These are phyloP conservation scores for Zizania palustris DNA, from an alignment of 202 grass and related monocot genomes.

Conservation along the genomic window DNA sequence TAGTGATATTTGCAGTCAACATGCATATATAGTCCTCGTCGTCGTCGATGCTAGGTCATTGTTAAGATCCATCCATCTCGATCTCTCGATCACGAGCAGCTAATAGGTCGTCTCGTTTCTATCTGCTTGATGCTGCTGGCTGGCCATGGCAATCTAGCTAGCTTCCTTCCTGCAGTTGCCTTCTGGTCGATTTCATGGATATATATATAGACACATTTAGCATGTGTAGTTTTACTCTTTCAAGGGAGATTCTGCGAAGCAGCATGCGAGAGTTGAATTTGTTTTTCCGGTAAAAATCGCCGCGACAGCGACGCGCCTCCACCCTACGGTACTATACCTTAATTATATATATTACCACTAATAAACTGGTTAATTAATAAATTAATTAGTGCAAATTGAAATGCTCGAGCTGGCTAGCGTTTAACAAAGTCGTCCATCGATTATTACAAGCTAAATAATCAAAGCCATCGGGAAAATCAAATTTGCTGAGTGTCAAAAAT, in stretches of 20 bases:
- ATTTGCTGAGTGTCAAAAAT: no score
- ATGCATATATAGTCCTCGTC: neutral
- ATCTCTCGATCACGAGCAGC: neutral
- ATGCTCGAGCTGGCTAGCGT: neutral
- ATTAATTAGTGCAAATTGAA: no score
- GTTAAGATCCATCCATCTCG: neutral
- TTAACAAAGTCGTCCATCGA: neutral
- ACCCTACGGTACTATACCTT: neutral
- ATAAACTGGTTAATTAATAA: neutral
- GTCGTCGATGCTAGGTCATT: neutral
- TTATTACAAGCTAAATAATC: neutral
- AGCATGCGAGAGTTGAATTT: neutral
- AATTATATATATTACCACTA: neutral
- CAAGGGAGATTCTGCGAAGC: neutral
- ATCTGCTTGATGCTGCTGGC: no score
- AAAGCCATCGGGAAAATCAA: no score
- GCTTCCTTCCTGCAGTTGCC: neutral
- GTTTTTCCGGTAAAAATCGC: neutral
- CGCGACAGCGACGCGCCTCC: slow-evolving; percentile 1
- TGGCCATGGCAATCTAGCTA: no score
- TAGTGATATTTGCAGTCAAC: neutral
- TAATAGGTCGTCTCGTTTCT: neutral
- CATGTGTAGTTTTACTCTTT: slow-evolving; percentile 18
- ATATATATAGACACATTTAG: neutral
- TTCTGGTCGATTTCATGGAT: neutral